A percentile compares a stretch with the other conserved stretches of the same genome.
These are phyloP conservation scores for Mrakia gelida DNA, from an alignment of 768 basidiomycete species.

Conservation along the genomic window DNA sequence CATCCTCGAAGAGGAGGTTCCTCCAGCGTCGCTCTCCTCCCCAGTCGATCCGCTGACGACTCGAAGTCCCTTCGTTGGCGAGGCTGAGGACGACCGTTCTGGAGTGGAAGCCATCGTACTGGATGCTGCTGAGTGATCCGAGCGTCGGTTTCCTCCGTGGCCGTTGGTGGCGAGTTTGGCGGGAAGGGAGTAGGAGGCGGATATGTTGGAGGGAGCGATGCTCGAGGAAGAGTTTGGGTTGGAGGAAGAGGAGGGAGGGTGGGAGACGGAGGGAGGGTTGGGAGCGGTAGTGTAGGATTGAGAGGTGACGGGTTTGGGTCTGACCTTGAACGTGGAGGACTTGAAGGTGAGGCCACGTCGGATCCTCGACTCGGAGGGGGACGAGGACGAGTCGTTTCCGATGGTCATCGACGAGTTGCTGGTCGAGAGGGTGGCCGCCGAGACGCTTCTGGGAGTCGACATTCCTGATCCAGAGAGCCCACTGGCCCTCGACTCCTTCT, in stretches of 20 bases:
- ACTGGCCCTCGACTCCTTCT: constrained; percentile 15
- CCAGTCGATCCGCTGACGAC: neutral
- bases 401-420: neutral
- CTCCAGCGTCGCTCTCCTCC: constrained; percentile 18
- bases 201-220: neutral
- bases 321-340: constrained; percentile 20
- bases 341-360: constrained; percentile 30
- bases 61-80: constrained; percentile 22
- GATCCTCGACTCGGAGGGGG: constrained; percentile 6
- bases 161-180: neutral
- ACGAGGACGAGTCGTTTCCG: neutral
- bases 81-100: constrained; percentile 11
- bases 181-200: constrained; percentile 12
- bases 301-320: constrained; percentile 6
- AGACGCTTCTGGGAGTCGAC: constrained; percentile 1
- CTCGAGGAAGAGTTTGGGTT: constrained; percentile 3
- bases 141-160: neutral
- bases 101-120: neutral
- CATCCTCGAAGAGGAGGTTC: constrained; percentile 9
- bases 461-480: neutral
- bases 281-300: neutral
- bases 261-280: neutral
- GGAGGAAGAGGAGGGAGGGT: neutral
- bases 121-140: neutral
- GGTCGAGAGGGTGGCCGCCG: neutral